These are phyloP conservation scores for Fusarium nurragi DNA, from an alignment of 2,329 filamentous ascomycete genomes.

Conservation along the genomic window DNA sequence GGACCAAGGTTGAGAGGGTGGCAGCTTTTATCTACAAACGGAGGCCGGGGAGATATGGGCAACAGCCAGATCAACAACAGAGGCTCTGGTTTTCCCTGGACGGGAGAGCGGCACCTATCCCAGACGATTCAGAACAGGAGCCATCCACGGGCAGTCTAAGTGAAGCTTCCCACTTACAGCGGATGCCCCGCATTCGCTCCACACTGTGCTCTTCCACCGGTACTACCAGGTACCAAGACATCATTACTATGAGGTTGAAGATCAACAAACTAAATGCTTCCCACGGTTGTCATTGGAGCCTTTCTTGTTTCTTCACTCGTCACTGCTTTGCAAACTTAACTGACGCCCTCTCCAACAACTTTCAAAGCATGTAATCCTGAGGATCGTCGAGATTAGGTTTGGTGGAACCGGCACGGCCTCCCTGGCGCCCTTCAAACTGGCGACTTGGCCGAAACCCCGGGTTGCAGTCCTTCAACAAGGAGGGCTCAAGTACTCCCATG, in stretches of 20 bases:
- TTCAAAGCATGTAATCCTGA: conserved; percentile 7
- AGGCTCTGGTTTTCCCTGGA: conserved; percentile 7
- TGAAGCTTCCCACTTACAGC: conserved; percentile 28
- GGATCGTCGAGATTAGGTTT: conserved; percentile 47
- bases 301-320: not conserved
- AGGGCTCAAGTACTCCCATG: conserved; percentile 19
- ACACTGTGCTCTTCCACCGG: conserved; percentile 22
- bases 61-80: conserved; percentile 15
- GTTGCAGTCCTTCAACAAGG: not conserved
- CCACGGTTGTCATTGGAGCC: not conserved
- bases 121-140: too few species aligned
- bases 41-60: conserved; percentile 19
- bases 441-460: conserved; percentile 20
- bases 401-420: conserved; percentile 30
- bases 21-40: conserved; percentile 37
- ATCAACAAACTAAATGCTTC: not conserved
- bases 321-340: not conserved
- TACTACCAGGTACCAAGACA: conserved; percentile 8
- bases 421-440: not conserved
- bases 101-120: conserved; percentile 26
- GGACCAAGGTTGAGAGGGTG: conserved; percentile 14
- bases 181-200: conserved; percentile 20
- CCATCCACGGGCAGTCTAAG: conserved; percentile 12
- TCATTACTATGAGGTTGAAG: not conserved
- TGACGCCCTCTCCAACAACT: not conserved